Conservation (phyloP, 1,139 yeast species). For the Hemisphaericaspora subhashii region DNA sequence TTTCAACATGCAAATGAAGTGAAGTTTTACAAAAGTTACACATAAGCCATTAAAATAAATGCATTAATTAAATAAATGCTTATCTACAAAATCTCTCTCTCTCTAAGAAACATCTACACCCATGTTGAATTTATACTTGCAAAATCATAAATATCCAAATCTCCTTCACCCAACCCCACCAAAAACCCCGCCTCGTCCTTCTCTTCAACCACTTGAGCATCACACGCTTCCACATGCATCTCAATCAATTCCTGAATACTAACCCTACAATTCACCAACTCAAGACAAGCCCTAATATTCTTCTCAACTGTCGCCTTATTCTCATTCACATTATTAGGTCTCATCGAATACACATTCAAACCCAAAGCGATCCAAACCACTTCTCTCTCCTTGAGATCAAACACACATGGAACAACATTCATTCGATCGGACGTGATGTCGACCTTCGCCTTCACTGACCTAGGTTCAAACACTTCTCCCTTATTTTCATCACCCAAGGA, state of each 20-base stretch:
- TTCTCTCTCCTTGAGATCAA: conserved; percentile 11
- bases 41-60: too few relatives aligned
- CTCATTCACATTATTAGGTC: conserved; percentile 1
- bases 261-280: conserved; percentile 1
- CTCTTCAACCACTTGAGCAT: conserved; percentile 7
- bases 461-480: conserved; percentile 14
- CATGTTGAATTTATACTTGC: conserved; percentile 7
- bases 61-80: too few relatives aligned
- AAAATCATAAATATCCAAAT: conserved; percentile 12
- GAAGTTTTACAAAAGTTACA: too few relatives aligned
- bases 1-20: too few relatives aligned
- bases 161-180: conserved; percentile 14
- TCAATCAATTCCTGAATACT: conserved; percentile 3
- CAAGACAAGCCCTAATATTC: conserved; percentile 8
- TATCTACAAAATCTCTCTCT: too few relatives aligned
- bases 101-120: conserved; percentile 6
- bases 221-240: conserved; percentile 5
- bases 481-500: background rate
- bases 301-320: conserved; percentile 5
- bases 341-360: background rate
- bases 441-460: conserved; percentile 11
- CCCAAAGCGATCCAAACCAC: conserved; percentile 12
- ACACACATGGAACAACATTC: conserved; percentile 6
- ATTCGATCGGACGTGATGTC: conserved; percentile 8
- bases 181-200: conserved; percentile 12